Evolutionary conservation across 2,329 filamentous ascomycete species (phyloP).

Genomic region (Periconia sp.): DNA sequence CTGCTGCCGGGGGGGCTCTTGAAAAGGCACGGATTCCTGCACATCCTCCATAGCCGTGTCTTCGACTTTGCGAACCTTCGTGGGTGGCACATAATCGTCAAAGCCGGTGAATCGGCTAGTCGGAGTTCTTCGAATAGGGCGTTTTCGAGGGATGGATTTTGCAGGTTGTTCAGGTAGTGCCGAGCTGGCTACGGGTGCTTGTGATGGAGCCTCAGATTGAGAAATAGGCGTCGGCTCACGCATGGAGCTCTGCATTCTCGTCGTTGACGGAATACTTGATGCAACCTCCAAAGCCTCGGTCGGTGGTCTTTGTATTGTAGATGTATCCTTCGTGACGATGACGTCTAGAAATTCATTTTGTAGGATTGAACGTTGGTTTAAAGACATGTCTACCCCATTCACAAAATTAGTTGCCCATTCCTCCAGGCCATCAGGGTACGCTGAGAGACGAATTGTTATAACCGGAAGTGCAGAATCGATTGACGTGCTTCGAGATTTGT

Average conservation of each 20-base stretch:
- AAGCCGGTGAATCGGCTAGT: conserved; percentile 74
- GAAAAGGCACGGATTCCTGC: conserved; percentile 18
- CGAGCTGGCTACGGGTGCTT: conserved; percentile 21
- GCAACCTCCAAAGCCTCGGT: conserved; percentile 41
- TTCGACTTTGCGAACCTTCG: conserved; percentile 37
- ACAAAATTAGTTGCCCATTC: conserved; percentile 75
- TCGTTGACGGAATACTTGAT: conserved; percentile 23
- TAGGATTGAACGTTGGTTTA: conserved; percentile 83
- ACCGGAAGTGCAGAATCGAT: conserved; percentile 72
- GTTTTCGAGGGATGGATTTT: conserved; percentile 38
- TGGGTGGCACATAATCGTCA: conserved; percentile 58
- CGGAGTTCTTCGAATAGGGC: conserved; percentile 43
- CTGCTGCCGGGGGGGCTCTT: conserved; percentile 23
- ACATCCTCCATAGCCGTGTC: conserved; percentile 34
- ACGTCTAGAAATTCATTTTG: conserved; percentile 92
- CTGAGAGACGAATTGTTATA: conserved; percentile 76
- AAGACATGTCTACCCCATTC: conserved; percentile 69
- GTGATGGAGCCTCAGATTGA: conserved; percentile 22
- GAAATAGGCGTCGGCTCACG: conserved; percentile 21
- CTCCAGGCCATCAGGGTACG: conserved; percentile 48
- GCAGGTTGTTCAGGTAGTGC: conserved; percentile 23
- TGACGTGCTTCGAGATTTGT: conserved; percentile 71
- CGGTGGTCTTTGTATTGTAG: conserved; percentile 71
- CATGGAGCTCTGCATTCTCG: conserved; percentile 16
- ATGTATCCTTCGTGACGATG: conserved; percentile 81